Base-by-base conservation (phyloP, 2,329 filamentous ascomycete species). In the Coniochaeta hoffmannii region DNA sequence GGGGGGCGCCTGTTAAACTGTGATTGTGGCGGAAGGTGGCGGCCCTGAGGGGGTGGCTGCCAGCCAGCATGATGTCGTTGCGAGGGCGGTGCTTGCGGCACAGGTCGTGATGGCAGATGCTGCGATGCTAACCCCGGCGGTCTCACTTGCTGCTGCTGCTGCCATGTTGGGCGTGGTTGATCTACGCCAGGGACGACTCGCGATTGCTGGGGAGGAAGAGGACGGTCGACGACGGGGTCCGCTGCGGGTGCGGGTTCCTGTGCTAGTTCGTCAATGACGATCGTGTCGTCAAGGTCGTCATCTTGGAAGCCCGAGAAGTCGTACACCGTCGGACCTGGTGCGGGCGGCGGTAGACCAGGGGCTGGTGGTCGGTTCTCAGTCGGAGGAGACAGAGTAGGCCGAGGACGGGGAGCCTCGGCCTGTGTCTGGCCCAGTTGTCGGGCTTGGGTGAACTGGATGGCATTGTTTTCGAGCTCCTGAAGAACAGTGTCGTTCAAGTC, bases 391-490 rank as follows among this genome's bases (percentile, higher is more conserved):
- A n/a, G n/a, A n/a, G n/a, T n/a, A n/a, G n/a, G n/a, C n/a, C n/a
- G n/a, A n/a, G n/a, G n/a, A n/a, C n/a, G 26, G 57, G 30, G 35
- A 22, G 55, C 55, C n/a, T 56, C 50, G 5, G 60, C 61, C 55
- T 69, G 66, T 24, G 65, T 63, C 54, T 66, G 61, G n/a, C 22
- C 56, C 0, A 58, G 44, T 54, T 65, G 65, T 46, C 70, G 73
- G 32, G 72, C 74, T 61, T 85, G 81, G 4, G 83, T 86, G 61
- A 77, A 77, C 61, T 80, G 79, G 60, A 86, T 81, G 36, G 84
- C 84, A 64, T 80, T 78, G 63, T 80, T 78, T 65, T 88, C 85
- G 59, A 88, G 79, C 65, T 86, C 82, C 62, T 82, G 75, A 3
- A 87, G 71, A 50, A 74, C 74, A 59, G 78, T 76, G 59, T 78